These are phyloP conservation scores for Penicillium sp. DNA, from an alignment of 2,329 filamentous ascomycete genomes.

Conservation along the genomic window DNA sequence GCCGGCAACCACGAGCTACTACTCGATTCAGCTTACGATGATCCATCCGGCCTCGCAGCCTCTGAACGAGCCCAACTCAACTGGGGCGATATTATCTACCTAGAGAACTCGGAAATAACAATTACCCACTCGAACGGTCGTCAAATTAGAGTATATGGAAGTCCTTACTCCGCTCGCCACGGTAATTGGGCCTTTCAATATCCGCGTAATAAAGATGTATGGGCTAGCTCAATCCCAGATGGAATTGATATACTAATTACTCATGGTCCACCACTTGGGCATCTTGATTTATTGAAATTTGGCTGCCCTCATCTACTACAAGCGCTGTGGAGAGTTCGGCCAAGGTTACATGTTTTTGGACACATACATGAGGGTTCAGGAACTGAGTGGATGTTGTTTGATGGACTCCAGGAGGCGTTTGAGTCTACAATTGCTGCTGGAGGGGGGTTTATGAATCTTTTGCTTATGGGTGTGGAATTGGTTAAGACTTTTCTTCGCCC, in stretches of 20 bases:
- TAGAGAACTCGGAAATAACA: constrained; percentile 64
- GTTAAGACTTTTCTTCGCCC: background rate
- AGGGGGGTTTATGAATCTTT: constrained; percentile 17
- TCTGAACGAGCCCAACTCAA: constrained; percentile 57
- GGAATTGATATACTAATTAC: constrained; percentile 75
- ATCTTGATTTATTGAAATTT: constrained; percentile 56
- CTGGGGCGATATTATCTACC: constrained; percentile 67
- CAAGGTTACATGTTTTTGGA: constrained; percentile 18
- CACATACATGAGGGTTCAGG: constrained; percentile 21
- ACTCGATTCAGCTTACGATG: constrained; percentile 62
- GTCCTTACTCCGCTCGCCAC: constrained; percentile 70
- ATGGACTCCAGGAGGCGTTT: constrained; percentile 16
- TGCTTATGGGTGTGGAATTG: constrained; percentile 12
- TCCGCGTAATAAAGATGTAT: constrained; percentile 59
- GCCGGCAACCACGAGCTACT: constrained; percentile 83
- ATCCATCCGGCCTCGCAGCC: constrained; percentile 18
- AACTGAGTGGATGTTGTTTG: constrained; percentile 16
- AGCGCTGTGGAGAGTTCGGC: constrained; percentile 57
- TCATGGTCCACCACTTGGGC: constrained; percentile 70
- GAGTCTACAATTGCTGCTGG: constrained; percentile 15
- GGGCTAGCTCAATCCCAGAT: constrained; percentile 65
- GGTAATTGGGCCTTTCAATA: constrained; percentile 80
- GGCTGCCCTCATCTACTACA: constrained; percentile 67
- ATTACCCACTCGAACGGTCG: constrained; percentile 59
- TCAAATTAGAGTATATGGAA: constrained; percentile 69